Evolutionary conservation across 768 basidiomycete species (phyloP), one percentile per base, ranked within the genome.

Genomic region (Crucibulum laeve): DNA sequence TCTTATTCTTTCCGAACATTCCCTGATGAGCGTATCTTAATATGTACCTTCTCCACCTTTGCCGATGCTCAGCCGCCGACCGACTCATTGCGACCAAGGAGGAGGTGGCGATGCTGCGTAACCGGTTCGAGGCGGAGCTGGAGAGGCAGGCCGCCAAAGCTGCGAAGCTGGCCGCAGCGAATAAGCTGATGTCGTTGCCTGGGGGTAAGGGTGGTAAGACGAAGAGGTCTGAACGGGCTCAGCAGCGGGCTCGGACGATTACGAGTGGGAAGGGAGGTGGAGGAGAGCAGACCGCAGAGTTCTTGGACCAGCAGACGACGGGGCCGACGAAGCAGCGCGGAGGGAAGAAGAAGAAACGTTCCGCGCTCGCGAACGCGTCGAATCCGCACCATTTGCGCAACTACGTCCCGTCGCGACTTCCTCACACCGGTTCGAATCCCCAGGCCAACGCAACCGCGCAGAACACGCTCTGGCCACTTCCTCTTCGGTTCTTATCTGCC

Each of bases 301-400:
- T 60, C 44, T 53, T 63, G 39, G 74, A 77, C 37, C 62, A 63
- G 50, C 53, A 62, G 38, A 54, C 53, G 51, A 40, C 18, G 41
- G 32, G 38, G 49, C 55, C 40, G 38, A 46, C 39, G 50, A 71
- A 67, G 53, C 47, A 60, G 37, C 61, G 64, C 46, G 59, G 53
- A 26, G 57, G 62, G 22, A 93, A 91, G 77, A 94, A 94, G 79
- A 97, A 96, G 81, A 97, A 96, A 68, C 79, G 91, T 38, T 85
- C 86, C 38, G 86, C 86, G 4, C 71, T 91, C 24, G 91, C 92
- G 35, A 95, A 96, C 60, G 91, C 91, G 35, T 87, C 89, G 41
- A 96, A 98, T 58, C 93, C 91, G 3, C 95, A 98, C 65, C 94
- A 96, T 67, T 74, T 94, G 45, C 76, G 87, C 57, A 97, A 97